Percentiles rank a stretch among this genome's conserved stretches.
Conservation (phyloP, 1,139 yeast species). For the Geotrichum citri-aurantii region DNA sequence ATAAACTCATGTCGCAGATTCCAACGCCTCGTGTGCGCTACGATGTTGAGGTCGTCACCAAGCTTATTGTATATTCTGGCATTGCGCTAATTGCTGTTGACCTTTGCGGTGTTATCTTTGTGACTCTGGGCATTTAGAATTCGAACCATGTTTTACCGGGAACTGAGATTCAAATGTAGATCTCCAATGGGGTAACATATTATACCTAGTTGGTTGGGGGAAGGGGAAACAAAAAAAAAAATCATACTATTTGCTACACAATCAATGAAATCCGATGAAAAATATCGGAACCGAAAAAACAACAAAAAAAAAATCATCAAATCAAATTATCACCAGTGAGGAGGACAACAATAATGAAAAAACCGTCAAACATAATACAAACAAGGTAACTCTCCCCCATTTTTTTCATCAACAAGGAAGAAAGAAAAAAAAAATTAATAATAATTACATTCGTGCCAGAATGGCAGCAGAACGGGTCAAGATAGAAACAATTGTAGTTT, state of each 20-base stretch:
- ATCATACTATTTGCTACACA: neutral
- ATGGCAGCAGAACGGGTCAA: too few species aligned
- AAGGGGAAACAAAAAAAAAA: neutral
- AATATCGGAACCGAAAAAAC: neutral
- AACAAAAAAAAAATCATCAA: neutral
- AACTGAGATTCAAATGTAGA: neutral
- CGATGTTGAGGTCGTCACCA: constrained; percentile 69
- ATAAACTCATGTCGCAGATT: constrained; percentile 34
- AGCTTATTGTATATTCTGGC: constrained; percentile 71
- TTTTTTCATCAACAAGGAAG: neutral
- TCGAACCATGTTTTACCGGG: neutral
- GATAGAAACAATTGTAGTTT: too few species aligned
- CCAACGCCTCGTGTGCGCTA: constrained; percentile 47
- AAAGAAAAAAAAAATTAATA: neutral
- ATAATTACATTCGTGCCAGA: too few species aligned
- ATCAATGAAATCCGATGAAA: neutral
- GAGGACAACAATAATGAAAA: neutral
- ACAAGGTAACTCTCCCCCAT: neutral
- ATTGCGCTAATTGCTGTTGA: constrained; percentile 41
- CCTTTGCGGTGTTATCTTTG: constrained; percentile 24
- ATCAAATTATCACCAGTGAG: neutral
- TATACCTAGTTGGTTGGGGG: neutral
- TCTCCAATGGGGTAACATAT: neutral
- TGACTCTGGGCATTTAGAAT: constrained; percentile 18
- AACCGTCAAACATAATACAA: neutral